Evolutionary conservation across 2,329 filamentous ascomycete genomes (phyloP), one percentile per base, ranked within the genome.

Genomic region (Moelleriella libera): DNA sequence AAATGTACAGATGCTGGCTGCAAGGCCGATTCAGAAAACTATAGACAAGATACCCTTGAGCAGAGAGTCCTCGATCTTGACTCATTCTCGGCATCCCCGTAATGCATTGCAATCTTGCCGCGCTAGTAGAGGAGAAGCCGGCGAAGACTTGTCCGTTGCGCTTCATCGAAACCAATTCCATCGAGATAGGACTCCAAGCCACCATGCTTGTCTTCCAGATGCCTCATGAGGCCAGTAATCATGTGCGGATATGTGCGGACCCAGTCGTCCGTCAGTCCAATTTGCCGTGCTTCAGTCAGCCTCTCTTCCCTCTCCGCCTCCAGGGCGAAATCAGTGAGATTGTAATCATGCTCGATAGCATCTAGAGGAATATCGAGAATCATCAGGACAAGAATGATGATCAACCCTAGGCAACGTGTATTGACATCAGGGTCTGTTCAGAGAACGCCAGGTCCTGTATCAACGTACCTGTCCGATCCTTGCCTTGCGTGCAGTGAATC

Each of bases 1-100:
- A 97, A 68, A 98, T 98, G 92, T 97, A 97, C 66, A 80, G 92
- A 51, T 97, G 90, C 70, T 98, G 92, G 88, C 78, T 94, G 62
- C 87, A 94, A 65, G 87, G 85, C 31, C 78, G 80, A 4, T 94
- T 92, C 63, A 78, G 74, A 58, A 90, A 89, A 68, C 73, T 71
- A 68, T 74, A 70, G 60, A 66, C 44, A 54, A 56, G 30, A 51
- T 14, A 43, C 9, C 1, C 41, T 8, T 12, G 34, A 12, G 21
- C 21, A 21, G 21, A 21, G 21, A 21, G 21, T 21, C 21, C 21
- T 21, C 21, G 21, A 21, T 21, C 21, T 21, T 21, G 21, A 3
- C 2, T 21, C 21, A 21, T 21, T 21, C 21, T 21, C 21, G 21
- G 21, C 21, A 21, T 21, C 21, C 21, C 21, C 21, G 21, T 21